phyloP scores from a whole-genome alignment of 768 basidiomycete genomes.

The Stropharia rugosoannulata region DNA sequence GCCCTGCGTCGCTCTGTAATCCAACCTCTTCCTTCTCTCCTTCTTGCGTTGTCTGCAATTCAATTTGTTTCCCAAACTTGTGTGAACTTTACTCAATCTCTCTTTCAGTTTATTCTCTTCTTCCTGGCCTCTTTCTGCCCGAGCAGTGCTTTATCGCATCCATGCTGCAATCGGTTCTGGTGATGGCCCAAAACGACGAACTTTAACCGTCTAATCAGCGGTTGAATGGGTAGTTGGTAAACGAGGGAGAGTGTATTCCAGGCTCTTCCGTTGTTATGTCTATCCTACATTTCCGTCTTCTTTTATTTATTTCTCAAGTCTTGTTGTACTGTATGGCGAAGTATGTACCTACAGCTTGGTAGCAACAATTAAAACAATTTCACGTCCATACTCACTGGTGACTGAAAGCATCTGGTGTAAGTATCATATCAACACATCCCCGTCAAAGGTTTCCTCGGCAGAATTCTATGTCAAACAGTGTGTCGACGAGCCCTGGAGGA shows the following conservation, averaged over 20 bases:
- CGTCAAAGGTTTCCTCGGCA: no score
- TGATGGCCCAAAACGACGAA: conserved; percentile 65
- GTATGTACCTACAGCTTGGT: no score
- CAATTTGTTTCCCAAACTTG: neutral
- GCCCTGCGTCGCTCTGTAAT: neutral
- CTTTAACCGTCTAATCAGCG: conserved; percentile 54
- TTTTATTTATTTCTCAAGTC: neutral
- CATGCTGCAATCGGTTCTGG: conserved; percentile 80
- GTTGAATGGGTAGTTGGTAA: conserved; percentile 44
- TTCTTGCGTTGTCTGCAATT: neutral
- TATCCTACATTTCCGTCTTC: conserved; percentile 25
- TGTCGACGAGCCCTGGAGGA: no score
- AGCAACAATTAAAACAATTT: no score
- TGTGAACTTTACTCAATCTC: conserved; percentile 1
- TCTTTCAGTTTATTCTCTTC: neutral
- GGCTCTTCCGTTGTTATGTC: conserved; percentile 29
- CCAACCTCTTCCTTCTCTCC: conserved; percentile 1
- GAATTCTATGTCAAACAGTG: no score
- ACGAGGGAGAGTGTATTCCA: conserved; percentile 32
- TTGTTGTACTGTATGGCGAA: neutral
- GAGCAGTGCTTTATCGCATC: conserved; percentile 58
- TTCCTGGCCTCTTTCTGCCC: conserved; percentile 72
- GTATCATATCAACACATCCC: no score
- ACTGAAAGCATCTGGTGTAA: no score
- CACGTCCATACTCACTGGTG: no score